These are phyloP conservation scores for Nakazawaea molendinolei DNA, from an alignment of 805 yeast species.

Conservation along the genomic window DNA sequence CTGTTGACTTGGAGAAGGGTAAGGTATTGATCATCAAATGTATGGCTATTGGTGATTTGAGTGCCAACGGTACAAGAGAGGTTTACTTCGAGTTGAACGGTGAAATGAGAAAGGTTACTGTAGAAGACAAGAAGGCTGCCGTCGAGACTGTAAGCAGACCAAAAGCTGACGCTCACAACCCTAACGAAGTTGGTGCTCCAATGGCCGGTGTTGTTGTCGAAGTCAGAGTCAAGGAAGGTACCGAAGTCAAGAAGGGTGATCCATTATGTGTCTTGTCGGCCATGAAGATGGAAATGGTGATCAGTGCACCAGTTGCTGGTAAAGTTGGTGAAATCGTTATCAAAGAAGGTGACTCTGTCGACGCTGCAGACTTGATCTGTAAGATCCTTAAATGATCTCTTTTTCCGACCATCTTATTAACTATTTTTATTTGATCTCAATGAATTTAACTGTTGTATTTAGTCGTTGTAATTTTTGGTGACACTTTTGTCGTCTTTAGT, in stretches of 20 bases:
- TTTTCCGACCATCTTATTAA: conserved; percentile 6
- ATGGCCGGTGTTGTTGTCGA: conserved; percentile 99
- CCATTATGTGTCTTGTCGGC: conserved; percentile 91
- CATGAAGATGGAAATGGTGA: conserved; percentile 99
- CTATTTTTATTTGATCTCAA: conserved; percentile 13
- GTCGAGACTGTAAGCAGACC: conserved; percentile 82
- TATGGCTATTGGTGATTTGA: conserved; percentile 88
- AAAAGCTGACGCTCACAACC: conserved; percentile 83
- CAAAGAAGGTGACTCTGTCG: conserved; percentile 92
- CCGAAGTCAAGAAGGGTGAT: conserved; percentile 92
- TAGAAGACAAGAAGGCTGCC: conserved; percentile 81
- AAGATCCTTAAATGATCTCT: conserved; percentile 40
- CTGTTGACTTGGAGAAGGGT: conserved; percentile 90
- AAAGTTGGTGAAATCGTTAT: conserved; percentile 69
- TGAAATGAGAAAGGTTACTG: conserved; percentile 92
- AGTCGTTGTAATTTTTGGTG: no score
- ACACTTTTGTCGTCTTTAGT: no score
- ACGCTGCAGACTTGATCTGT: conserved; percentile 84
- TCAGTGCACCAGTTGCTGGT: conserved; percentile 87
- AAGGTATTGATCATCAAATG: conserved; percentile 85
- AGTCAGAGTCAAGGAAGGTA: conserved; percentile 82
- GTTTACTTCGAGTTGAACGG: conserved; percentile 98
- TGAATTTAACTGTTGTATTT: no score
- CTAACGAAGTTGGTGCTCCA: conserved; percentile 95
- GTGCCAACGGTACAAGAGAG: conserved; percentile 88